Conservation (phyloP, 352 stramenopile species). For the Globisporangium yorkense region DNA sequence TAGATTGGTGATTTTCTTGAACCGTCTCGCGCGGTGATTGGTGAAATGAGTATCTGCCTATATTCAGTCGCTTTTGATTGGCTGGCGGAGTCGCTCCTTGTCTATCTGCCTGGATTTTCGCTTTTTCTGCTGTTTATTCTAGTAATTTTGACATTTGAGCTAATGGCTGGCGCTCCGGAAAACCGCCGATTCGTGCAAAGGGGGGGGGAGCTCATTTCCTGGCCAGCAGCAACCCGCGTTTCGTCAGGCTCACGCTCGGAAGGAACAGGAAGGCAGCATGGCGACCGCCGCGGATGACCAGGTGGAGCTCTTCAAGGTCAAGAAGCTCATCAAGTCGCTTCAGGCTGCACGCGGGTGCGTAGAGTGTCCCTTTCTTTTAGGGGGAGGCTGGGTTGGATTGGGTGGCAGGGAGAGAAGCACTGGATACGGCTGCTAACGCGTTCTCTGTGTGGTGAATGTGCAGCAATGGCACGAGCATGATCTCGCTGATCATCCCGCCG, state of each 20-base stretch:
- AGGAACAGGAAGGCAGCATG: constrained; percentile 7
- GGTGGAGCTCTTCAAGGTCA: constrained; percentile 99
- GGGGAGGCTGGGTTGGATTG: too few relatives aligned
- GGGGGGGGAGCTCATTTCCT: background rate
- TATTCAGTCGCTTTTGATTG: background rate
- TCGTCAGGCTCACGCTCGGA: background rate
- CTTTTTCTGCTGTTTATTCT: background rate
- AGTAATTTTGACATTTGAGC: background rate
- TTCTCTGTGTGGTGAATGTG: constrained; percentile 9
- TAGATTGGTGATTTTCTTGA: background rate
- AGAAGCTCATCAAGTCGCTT: constrained; percentile 99
- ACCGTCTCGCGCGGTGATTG: background rate
- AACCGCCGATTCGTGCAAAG: background rate
- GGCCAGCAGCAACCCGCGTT: too few relatives aligned
- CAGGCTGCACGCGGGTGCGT: constrained; percentile 71
- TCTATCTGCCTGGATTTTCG: background rate
- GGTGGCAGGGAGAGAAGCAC: background rate
- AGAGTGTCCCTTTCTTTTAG: background rate
- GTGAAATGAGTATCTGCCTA: background rate
- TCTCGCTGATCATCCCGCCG: constrained; percentile 98
- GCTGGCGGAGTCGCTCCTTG: background rate
- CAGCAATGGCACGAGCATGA: constrained; percentile 99
- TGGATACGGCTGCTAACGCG: background rate
- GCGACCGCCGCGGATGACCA: constrained; percentile 80
- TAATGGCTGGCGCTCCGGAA: background rate